Percentiles rank a stretch among this genome's conserved stretches.
These are phyloP conservation scores for Wallacemonas collosoma DNA, from an alignment of 208 protist species.

Conservation along the genomic window DNA sequence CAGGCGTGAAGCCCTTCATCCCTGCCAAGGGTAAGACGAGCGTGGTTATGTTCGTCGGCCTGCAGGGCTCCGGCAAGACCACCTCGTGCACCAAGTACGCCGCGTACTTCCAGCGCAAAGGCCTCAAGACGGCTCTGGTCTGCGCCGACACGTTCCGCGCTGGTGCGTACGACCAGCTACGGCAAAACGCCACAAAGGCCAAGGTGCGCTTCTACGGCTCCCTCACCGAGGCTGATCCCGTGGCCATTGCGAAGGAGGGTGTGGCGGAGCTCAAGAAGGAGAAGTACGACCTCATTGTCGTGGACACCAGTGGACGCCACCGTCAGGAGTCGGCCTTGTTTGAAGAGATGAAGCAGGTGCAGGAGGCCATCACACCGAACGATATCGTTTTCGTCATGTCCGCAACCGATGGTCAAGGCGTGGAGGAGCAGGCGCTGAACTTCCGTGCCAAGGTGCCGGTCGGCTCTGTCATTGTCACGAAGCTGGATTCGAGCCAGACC, in stretches of 20 bases:
- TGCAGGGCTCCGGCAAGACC: conserved; percentile 98
- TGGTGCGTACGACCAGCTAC: conserved; percentile 97
- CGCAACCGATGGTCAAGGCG: conserved; percentile 97
- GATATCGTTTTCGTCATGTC: conserved; percentile 99
- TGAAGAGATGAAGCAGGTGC: conserved; percentile 98
- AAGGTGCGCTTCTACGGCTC: conserved; percentile 98
- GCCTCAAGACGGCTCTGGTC: conserved; percentile 95
- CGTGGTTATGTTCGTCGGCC: conserved; percentile 99
- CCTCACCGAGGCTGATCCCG: conserved; percentile 96
- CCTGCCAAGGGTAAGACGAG: conserved; percentile 96
- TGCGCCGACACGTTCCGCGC: conserved; percentile 99
- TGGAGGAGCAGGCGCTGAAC: conserved; percentile 94
- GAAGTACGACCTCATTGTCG: conserved; percentile 98
- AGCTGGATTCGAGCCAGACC: conserved; percentile 98
- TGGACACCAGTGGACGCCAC: conserved; percentile 99
- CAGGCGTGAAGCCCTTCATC: conserved; percentile 95
- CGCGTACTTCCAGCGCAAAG: conserved; percentile 95
- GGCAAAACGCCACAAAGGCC: conserved; percentile 99
- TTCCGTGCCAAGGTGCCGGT: conserved; percentile 94
- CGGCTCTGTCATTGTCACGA: conserved; percentile 99
- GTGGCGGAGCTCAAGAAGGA: conserved; percentile 97
- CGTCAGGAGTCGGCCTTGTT: conserved; percentile 98
- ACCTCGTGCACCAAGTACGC: conserved; percentile 99
- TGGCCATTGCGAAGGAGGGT: conserved; percentile 95
- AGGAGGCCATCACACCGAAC: conserved; percentile 89